Percentiles rank a stretch among this genome's conserved stretches.
Evolutionary conservation across 495 filamentous ascomycete genomes (phyloP).

Genomic region (Daldinia decipiens): DNA sequence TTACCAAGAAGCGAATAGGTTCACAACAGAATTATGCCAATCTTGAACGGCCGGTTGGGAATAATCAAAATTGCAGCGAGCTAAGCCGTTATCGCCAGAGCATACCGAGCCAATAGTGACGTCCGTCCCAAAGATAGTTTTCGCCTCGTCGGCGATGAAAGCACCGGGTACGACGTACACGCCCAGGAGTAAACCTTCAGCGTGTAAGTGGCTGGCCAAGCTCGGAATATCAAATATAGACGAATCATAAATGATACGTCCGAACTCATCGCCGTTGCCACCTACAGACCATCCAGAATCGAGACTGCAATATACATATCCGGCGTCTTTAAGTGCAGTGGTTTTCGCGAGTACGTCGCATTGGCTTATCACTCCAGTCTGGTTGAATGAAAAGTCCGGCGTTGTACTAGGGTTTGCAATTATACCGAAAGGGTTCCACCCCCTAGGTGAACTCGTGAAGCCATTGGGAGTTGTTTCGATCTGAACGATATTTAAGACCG

Average conservation of each 20-base stretch:
- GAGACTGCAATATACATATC: conserved; percentile 44
- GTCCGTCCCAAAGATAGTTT: conserved; percentile 44
- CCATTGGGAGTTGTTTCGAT: conserved; percentile 29
- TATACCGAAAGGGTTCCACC: conserved; percentile 44
- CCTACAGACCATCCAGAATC: conserved; percentile 47
- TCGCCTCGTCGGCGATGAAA: conserved; percentile 36
- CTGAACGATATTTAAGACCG: conserved; percentile 17
- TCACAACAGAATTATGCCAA: conserved; percentile 49
- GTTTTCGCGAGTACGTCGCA: conserved; percentile 34
- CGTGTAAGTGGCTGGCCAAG: conserved; percentile 41
- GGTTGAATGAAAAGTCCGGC: conserved; percentile 34
- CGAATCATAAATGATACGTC: conserved; percentile 44
- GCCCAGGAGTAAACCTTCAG: conserved; percentile 43
- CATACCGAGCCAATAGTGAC: conserved; percentile 43
- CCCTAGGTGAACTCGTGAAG: conserved; percentile 33
- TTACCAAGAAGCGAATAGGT: conserved; percentile 42
- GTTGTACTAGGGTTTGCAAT: conserved; percentile 31
- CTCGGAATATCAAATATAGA: conserved; percentile 37
- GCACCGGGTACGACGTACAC: conserved; percentile 48
- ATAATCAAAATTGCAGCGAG: conserved; percentile 47
- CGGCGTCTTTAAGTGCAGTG: conserved; percentile 30
- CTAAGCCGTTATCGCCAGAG: conserved; percentile 41
- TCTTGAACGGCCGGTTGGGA: conserved; percentile 42
- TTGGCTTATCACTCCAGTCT: conserved; percentile 34
- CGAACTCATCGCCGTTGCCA: conserved; percentile 43